Base-by-base conservation (phyloP, 371 early-diverging fungal species). In the Rhizoclosmatium hyalinum region DNA sequence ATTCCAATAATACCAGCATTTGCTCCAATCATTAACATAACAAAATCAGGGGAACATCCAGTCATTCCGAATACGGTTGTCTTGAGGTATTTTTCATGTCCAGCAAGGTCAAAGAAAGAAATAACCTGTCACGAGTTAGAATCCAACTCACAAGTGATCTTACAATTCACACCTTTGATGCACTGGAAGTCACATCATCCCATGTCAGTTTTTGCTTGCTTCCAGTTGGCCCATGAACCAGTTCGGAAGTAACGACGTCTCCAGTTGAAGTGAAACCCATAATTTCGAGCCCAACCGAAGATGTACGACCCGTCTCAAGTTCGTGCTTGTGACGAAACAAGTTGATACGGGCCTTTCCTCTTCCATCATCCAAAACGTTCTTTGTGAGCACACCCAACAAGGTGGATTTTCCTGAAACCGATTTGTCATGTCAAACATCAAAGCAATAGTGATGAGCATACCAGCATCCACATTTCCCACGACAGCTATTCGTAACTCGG, bases 51-150 rank as follows among this genome's bases (percentile, higher is more conserved):
- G 4, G 93, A 90, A 73, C 91, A 90, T 12, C 95, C 94, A 24
- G 94, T 94, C 93, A 96, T 91, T 14, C 96, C 96, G 84, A 93
- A 95, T 21, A 96, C 93, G 10, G 97, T 96, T 1, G 97, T 96
- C 82, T 95, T 95, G 45, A 96, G 85, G 75, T 96, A 96, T 75
- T 93, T 94, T 81, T 95, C 95, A 79, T 96, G 96, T 4, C 97
- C 97, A 53, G 95, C 95, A 56, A 95, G 82, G 84, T 96, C 97
- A 41, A 94, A 88, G 81, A 96, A 95, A 41, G 91, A 90, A 8
- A 96, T 79, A 8, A 95, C 90, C 83, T 84, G 42, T 43, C 3
- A n/a, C 42, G 17, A 57, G 39, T 42, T 19, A 64, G 8, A 55
- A 2, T 41, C 61, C 53, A 10, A 10, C 53, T 12, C 53, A 10